phyloP scores from a whole-genome alignment of 2,329 filamentous ascomycete genomes.

The Monosporascus sp. region DNA sequence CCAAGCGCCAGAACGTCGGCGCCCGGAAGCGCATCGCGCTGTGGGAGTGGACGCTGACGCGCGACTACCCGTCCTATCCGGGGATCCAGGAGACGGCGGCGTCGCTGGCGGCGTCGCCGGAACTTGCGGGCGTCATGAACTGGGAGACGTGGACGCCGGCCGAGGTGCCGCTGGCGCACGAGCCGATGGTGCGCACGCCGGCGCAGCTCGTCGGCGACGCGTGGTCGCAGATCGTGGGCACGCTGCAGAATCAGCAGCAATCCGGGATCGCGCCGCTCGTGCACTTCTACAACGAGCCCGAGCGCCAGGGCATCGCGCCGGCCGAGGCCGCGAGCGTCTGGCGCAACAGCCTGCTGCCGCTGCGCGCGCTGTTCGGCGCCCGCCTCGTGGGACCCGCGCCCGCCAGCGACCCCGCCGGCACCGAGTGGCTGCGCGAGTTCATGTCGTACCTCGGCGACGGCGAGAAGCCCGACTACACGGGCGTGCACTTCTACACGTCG shows the following conservation, averaged over 20 bases:
- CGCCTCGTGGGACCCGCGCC: conserved; percentile 34
- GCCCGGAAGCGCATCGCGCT: conserved; percentile 11
- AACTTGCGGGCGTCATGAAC: conserved; percentile 13
- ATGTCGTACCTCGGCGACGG: conserved; percentile 28
- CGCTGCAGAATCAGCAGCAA: conserved; percentile 12
- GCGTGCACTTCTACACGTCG: conserved; percentile 37
- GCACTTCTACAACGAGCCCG: conserved; percentile 42
- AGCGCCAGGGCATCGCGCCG: conserved; percentile 29
- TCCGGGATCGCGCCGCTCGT: conserved; percentile 23
- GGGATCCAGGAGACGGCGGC: conserved; percentile 2
- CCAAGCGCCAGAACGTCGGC: not conserved
- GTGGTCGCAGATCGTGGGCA: conserved; percentile 19
- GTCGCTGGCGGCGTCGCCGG: conserved; percentile 1
- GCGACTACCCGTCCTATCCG: conserved; percentile 3
- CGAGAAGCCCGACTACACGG: conserved; percentile 34
- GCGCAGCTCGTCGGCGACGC: conserved; percentile 31
- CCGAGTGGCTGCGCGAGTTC: conserved; percentile 35
- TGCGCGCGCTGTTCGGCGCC: conserved; percentile 17
- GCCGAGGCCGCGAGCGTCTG: conserved; percentile 33
- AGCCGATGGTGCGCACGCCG: conserved; percentile 37
- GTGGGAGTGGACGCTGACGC: conserved; percentile 12
- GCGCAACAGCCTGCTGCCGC: conserved; percentile 30
- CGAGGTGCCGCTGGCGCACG: conserved; percentile 29
- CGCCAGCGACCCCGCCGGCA: conserved; percentile 31
- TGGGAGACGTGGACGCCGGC: conserved; percentile 21